A percentile compares a stretch with the other conserved stretches of the same genome.
phyloP scores from a whole-genome alignment of 208 protist species.

The Wallacemonas sp. region DNA sequence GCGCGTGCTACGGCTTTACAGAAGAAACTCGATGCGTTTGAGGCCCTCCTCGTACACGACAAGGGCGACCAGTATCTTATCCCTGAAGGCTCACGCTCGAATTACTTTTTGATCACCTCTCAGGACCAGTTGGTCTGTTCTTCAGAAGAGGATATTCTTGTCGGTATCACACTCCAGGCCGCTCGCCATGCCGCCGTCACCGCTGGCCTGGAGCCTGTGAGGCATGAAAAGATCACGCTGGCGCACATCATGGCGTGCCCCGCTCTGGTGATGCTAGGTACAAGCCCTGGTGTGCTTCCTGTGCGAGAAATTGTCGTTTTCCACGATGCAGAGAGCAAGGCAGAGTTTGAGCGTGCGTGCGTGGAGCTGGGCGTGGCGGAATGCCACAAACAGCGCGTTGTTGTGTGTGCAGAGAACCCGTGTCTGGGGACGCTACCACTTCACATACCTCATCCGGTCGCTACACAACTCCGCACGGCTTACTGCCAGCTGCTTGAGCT shows the following conservation, averaged over 20 bases:
- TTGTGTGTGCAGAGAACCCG: neutral
- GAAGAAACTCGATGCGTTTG: slow-evolving; percentile 34
- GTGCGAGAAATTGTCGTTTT: slow-evolving; percentile 63
- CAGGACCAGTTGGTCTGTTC: slow-evolving; percentile 60
- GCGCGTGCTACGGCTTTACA: slow-evolving; percentile 45
- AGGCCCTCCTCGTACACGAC: slow-evolving; percentile 68
- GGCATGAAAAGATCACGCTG: slow-evolving; percentile 53
- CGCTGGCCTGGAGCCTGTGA: slow-evolving; percentile 35
- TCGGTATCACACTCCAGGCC: slow-evolving; percentile 69
- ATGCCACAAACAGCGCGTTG: neutral
- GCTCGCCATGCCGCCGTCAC: slow-evolving; percentile 27
- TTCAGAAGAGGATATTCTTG: slow-evolving; percentile 63
- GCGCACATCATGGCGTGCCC: slow-evolving; percentile 50
- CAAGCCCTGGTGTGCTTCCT: slow-evolving; percentile 73
- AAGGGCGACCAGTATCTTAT: slow-evolving; percentile 51
- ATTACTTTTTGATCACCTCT: slow-evolving; percentile 61
- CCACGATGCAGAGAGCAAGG: slow-evolving; percentile 37
- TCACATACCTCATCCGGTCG: slow-evolving; percentile 2
- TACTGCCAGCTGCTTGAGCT: too few relatives aligned
- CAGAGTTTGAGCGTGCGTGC: slow-evolving; percentile 33
- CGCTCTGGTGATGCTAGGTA: slow-evolving; percentile 68
- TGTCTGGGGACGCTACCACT: neutral
- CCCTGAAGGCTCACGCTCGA: slow-evolving; percentile 82
- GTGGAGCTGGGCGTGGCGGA: slow-evolving; percentile 6
- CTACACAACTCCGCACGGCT: neutral